Evolutionary conservation across 176 grass and related monocot species (phyloP), one percentile per base, ranked within the genome.

Genomic region (Eleusine indica): DNA sequence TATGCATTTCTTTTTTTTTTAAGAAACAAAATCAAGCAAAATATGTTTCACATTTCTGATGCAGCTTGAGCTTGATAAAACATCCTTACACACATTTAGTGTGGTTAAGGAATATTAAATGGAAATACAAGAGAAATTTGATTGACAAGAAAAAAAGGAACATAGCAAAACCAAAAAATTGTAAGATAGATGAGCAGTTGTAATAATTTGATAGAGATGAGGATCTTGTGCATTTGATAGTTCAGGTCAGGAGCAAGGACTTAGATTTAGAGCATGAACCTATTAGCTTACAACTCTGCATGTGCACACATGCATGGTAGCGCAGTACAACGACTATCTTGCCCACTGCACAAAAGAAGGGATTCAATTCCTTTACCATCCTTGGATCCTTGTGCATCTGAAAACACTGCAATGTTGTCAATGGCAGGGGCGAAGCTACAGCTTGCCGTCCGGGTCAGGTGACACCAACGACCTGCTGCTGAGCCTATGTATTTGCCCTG

Each of bases 41-140:
- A 9, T 9, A 12, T 52, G 22, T 28, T 52, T 74, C 67, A 52
- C 30, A 52, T 40, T 52, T 64, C 18, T 71, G 53, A 42, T 66
- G n/a, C 42, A 65, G 58, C 44, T 65, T 54, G 46, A 42, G 60
- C n/a, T 80, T 54, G 56, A 86, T 73, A 54, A 65, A n/a, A 77
- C 8, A 41, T 69, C 28, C 22, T 41, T 66, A 40, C 22, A 67
- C 25, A 39, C 8, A 37, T 69, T 35, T 67, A 43, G 68, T 44
- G 37, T 12, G 17, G 68, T 29, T 44, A 68, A 68, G 39, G 3
- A 13, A 56, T 2, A 69, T 54, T 53, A 54, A 30, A 9, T 56
- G 0, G 4, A 68, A 75, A 69, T 53, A 56, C 32, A 35, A 35
- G 79, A 77, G 9, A 89, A 84, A n/a, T 62, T 72, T 47, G 9